A percentile compares a stretch with the other conserved stretches of the same genome.
Conservation (phyloP, 164 flowering plant genomes). For the Aristolochia fimbriata region DNA sequence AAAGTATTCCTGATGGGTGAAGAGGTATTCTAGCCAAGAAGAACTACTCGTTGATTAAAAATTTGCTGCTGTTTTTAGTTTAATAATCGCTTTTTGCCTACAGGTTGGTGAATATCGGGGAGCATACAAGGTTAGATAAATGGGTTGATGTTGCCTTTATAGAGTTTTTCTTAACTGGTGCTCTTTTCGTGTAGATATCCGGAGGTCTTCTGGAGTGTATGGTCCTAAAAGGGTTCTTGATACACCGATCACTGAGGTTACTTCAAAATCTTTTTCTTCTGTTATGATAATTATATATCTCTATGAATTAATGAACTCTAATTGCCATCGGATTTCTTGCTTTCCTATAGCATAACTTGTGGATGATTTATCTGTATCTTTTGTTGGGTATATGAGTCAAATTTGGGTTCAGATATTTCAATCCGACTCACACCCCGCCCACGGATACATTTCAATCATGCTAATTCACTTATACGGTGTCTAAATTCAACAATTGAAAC, state of each 20-base stretch:
- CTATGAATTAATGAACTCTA: no score
- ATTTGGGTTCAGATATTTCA: no score
- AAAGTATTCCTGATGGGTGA: conserved; percentile 70
- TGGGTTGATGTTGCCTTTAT: conserved; percentile 1
- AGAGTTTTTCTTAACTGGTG: background rate
- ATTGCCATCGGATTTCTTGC: background rate
- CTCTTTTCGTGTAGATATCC: conserved; percentile 36
- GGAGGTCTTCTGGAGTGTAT: conserved; percentile 84
- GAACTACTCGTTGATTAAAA: background rate
- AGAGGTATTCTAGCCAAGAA: conserved; percentile 14
- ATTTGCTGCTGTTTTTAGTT: background rate
- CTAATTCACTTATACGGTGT: no score
- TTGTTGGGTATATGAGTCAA: no score
- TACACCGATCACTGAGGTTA: conserved; percentile 97
- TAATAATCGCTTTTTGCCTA: conserved; percentile 3
- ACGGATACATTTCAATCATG: no score
- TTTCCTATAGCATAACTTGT: background rate
- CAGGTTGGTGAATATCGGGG: conserved; percentile 99
- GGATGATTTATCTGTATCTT: background rate
- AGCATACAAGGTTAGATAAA: conserved; percentile 84
- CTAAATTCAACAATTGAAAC: no score
- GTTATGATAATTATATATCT: no score
- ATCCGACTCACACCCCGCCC: no score
- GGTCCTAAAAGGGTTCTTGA: conserved; percentile 95
- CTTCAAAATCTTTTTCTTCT: no score